Conservation (phyloP, 164 flowering plant species). For the Annona cherimola region DNA sequence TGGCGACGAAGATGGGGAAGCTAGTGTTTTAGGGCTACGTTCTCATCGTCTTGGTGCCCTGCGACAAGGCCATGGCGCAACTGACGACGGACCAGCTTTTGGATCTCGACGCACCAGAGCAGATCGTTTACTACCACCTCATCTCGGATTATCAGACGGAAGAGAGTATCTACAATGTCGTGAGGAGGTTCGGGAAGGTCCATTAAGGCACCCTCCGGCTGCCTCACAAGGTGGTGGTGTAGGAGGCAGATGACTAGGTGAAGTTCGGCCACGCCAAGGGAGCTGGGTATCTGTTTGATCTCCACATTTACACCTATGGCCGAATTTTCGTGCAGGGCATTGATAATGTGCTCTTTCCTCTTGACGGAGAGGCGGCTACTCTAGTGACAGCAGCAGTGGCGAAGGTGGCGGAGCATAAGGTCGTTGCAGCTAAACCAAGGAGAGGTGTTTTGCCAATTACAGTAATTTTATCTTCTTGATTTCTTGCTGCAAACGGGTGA, state of each 20-base stretch:
- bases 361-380: too few species aligned
- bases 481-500: too few species aligned
- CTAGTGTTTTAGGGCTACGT: slow-evolving; percentile 73
- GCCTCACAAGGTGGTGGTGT: slow-evolving; percentile 57
- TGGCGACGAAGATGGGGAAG: slow-evolving; percentile 71
- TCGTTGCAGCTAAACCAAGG: too few species aligned
- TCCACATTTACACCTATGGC: slow-evolving; percentile 76
- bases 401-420: too few species aligned
- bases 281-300: slow-evolving; percentile 66
- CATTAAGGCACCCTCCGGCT: slow-evolving; percentile 55
- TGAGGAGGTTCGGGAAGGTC: slow-evolving; percentile 69
- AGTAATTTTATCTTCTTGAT: too few species aligned
- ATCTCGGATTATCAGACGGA: slow-evolving; percentile 86
- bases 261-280: slow-evolving; percentile 58
- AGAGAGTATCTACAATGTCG: slow-evolving; percentile 87
- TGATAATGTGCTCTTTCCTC: slow-evolving; percentile 25
- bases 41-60: slow-evolving; percentile 66
- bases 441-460: too few species aligned
- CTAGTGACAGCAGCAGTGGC: too few species aligned
- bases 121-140: slow-evolving; percentile 69
- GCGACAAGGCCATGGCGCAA: slow-evolving; percentile 81
- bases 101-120: slow-evolving; percentile 79
- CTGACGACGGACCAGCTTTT: slow-evolving; percentile 69
- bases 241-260: slow-evolving; percentile 81
- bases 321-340: slow-evolving; percentile 83